phyloP scores from a whole-genome alignment of 2,329 filamentous ascomycete genomes.

The Aureobasidium sp. region DNA sequence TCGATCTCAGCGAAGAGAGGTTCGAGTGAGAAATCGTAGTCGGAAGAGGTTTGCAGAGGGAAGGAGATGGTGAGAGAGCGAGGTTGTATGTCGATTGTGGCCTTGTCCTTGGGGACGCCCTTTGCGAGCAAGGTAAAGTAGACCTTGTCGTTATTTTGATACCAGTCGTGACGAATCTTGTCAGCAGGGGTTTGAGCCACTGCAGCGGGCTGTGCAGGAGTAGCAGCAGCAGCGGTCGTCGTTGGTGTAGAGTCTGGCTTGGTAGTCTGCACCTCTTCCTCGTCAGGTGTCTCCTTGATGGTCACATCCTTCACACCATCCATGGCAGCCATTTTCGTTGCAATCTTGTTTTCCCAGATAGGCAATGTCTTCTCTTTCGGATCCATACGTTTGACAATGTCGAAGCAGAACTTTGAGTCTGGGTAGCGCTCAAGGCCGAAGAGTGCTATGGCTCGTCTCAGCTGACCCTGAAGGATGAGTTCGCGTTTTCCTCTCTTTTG shows the following conservation, averaged over 20 bases:
- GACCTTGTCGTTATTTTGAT: conserved; percentile 53
- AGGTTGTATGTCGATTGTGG: conserved; percentile 41
- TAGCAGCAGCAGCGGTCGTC: not conserved
- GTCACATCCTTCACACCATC: conserved; percentile 39
- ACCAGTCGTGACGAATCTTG: conserved; percentile 63
- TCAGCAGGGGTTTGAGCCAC: conserved; percentile 39
- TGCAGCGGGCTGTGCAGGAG: conserved; percentile 11
- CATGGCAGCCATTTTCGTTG: conserved; percentile 41
- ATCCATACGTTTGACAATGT: conserved; percentile 45
- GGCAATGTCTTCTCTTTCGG: conserved; percentile 44
- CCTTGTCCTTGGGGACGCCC: conserved; percentile 50
- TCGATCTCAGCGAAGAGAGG: conserved; percentile 62
- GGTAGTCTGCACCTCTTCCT: conserved; percentile 15
- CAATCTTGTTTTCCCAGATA: conserved; percentile 52
- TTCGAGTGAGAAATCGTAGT: conserved; percentile 55
- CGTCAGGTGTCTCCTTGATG: conserved; percentile 46
- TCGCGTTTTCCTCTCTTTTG: conserved; percentile 67
- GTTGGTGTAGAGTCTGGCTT: not conserved
- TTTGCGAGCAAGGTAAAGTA: conserved; percentile 59
- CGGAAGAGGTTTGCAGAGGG: conserved; percentile 40
- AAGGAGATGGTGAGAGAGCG: conserved; percentile 49
- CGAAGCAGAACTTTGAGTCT: conserved; percentile 65
- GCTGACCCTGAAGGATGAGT: conserved; percentile 70
- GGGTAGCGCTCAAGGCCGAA: conserved; percentile 63
- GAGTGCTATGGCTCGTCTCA: conserved; percentile 67